A percentile compares a stretch with the other conserved stretches of the same genome.
Evolutionary conservation across 164 flowering plant genomes (phyloP).

Genomic region (Tetrastigma voinierianum): DNA sequence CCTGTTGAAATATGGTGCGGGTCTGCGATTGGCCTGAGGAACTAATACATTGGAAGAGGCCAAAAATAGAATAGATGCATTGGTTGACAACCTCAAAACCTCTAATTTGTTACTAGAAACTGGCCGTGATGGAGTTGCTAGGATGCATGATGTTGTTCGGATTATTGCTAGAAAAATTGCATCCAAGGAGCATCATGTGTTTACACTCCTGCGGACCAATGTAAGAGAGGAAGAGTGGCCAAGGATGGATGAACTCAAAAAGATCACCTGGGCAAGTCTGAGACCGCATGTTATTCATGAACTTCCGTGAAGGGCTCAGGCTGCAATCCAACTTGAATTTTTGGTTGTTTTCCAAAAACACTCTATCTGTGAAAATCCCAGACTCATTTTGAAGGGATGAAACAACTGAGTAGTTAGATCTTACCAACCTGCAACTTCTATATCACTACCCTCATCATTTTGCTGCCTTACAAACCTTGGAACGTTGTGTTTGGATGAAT

Average conservation of each 20-base stretch:
- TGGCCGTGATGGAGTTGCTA: no score
- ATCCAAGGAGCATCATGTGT: neutral
- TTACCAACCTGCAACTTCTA: neutral
- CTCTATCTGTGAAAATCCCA: neutral
- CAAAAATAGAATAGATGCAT: conserved; percentile 1
- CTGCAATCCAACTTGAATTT: conserved; percentile 10
- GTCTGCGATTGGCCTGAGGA: neutral
- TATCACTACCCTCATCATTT: conserved; percentile 5
- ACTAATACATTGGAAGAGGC: conserved; percentile 4
- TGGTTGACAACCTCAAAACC: conserved; percentile 9
- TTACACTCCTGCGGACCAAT: no score
- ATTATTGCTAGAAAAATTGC: no score
- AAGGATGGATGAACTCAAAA: neutral
- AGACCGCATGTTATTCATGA: neutral
- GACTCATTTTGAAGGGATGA: conserved; percentile 6
- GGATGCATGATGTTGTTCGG: no score
- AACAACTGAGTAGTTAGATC: conserved; percentile 16
- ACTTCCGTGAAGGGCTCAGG: conserved; percentile 11
- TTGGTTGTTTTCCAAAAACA: neutral
- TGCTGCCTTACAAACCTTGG: no score
- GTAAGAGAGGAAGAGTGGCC: conserved; percentile 4
- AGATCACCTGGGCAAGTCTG: neutral
- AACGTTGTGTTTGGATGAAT: no score
- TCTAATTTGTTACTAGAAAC: no score
- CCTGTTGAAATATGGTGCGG: no score